phyloP scores from a whole-genome alignment of 1,139 yeast genomes.

The Hansenula lynferdii region DNA sequence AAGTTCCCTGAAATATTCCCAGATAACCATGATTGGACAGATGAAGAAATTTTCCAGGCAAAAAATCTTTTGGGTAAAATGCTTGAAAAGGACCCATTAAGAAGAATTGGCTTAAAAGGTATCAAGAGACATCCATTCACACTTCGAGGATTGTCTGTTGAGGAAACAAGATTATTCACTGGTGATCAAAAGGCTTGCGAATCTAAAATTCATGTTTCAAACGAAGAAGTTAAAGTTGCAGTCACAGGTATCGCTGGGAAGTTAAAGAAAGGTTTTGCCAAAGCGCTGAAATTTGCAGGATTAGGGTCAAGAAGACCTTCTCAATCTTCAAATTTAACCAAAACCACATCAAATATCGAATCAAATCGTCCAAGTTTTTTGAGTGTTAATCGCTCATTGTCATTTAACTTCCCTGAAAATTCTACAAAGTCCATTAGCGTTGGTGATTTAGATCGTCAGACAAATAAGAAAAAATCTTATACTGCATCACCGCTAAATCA shows the following conservation, averaged over 20 bases:
- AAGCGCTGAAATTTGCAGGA: constrained; percentile 44
- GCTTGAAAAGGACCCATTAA: constrained; percentile 65
- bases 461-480: not conserved
- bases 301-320: constrained; percentile 19
- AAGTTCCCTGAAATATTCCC: constrained; percentile 54
- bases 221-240: constrained; percentile 69
- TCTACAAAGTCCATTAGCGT: not conserved
- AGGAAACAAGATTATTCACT: constrained; percentile 30
- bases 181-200: constrained; percentile 24
- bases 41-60: constrained; percentile 53
- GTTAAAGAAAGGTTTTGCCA: constrained; percentile 54
- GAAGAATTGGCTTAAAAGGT: constrained; percentile 65
- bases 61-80: constrained; percentile 61
- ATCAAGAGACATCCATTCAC: constrained; percentile 83
- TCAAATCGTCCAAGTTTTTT: not conserved
- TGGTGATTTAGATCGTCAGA: not conserved
- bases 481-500: not conserved
- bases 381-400: not conserved
- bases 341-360: not conserved
- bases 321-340: not conserved
- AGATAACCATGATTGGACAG: constrained; percentile 23
- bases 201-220: constrained; percentile 49
- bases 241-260: constrained; percentile 74
- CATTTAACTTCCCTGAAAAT: not conserved
- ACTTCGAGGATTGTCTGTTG: constrained; percentile 49